A percentile compares a stretch with the other conserved stretches of the same genome.
These are phyloP conservation scores for Oryza longistaminata DNA, from an alignment of 176 grass and related monocot genomes.

Conservation along the genomic window DNA sequence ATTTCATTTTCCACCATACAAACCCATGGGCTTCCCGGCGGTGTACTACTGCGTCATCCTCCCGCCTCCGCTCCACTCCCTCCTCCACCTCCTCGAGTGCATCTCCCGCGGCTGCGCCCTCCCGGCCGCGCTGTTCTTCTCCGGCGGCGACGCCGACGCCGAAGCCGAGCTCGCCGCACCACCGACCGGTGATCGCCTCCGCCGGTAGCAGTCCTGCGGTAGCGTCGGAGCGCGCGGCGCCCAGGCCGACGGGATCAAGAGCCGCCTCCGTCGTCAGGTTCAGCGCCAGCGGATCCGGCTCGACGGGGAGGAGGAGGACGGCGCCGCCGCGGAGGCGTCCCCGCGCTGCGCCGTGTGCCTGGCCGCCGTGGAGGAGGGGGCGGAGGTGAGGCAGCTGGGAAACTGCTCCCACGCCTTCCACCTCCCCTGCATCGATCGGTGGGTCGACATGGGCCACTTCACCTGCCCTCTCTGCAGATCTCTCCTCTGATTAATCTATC, in stretches of 20 bases:
- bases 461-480: slow-evolving; percentile 36
- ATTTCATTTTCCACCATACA: not conserved
- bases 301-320: too few relatives aligned
- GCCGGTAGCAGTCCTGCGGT: too few relatives aligned
- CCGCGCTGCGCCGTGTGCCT: slow-evolving; percentile 23
- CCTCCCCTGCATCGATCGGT: slow-evolving; percentile 26
- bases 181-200: too few relatives aligned
- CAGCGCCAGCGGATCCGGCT: not conserved
- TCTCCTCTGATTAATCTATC: not conserved
- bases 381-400: slow-evolving; percentile 29
- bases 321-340: too few relatives aligned
- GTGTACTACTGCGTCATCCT: slow-evolving; percentile 36
- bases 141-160: not conserved
- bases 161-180: not conserved
- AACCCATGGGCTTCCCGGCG: slow-evolving; percentile 27
- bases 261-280: slow-evolving; percentile 17
- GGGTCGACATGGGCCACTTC: slow-evolving; percentile 29
- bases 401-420: slow-evolving; percentile 33
- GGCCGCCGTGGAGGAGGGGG: not conserved
- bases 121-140: not conserved
- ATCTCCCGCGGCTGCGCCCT: not conserved
- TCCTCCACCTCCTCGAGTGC: slow-evolving; percentile 36
- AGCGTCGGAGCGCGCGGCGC: too few relatives aligned
- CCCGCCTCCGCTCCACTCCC: slow-evolving; percentile 7
- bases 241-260: slow-evolving; percentile 13